Evolutionary conservation across 257 asterid genomes (phyloP).

Genomic region (Paulownia fortunei): DNA sequence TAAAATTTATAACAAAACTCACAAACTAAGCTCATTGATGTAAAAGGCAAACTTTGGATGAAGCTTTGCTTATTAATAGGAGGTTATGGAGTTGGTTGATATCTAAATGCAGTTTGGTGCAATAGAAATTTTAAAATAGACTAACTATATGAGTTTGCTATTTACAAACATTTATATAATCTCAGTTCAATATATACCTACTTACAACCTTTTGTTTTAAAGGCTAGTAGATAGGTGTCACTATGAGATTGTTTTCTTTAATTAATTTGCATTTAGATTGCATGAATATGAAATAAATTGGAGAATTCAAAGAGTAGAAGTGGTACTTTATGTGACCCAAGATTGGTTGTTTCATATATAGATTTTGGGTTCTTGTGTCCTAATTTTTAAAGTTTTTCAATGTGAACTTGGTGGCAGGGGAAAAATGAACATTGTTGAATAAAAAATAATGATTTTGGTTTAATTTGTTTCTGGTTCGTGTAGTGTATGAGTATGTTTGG

Average conservation of each 20-base stretch:
- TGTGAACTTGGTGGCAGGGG: too few relatives aligned
- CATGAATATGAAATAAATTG: not conserved
- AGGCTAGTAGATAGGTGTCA: not conserved
- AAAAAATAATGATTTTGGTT: too few relatives aligned
- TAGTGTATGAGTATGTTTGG: too few relatives aligned
- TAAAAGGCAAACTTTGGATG: not conserved
- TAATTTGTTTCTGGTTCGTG: too few relatives aligned
- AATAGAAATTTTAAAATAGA: not conserved
- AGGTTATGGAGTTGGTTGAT: not conserved
- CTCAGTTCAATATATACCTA: not conserved
- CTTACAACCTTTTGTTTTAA: not conserved
- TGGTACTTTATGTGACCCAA: not conserved
- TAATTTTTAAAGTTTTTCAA: too few relatives aligned
- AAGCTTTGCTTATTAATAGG: not conserved
- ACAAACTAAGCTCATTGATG: not conserved
- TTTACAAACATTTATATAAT: not conserved
- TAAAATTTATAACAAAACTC: too few relatives aligned
- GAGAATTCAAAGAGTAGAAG: not conserved
- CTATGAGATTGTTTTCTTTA: not conserved
- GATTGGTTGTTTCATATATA: not conserved
- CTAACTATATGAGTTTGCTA: not conserved
- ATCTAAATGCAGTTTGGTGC: conserved; percentile 9
- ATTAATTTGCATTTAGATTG: not conserved
- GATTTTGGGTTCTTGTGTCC: too few relatives aligned
- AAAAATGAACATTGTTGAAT: too few relatives aligned